Evolutionary conservation across 176 grass and related monocot genomes (phyloP), one percentile per base, ranked within the genome.

Genomic region (Cymbopogon citratus): DNA sequence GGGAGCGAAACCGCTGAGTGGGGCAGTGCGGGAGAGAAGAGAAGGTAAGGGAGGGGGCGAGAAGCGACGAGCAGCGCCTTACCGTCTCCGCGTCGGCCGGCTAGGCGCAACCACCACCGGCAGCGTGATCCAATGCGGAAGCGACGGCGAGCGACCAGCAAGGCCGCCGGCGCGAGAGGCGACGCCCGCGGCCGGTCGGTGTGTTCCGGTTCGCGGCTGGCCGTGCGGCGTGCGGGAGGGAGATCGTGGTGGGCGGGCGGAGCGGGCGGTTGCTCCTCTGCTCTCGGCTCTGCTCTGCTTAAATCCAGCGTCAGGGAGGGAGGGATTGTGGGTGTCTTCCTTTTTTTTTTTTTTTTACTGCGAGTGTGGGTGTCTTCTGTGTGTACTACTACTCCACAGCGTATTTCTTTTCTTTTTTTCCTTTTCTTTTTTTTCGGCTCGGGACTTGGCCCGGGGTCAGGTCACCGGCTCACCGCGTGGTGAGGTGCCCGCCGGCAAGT

Each of bases 121-220:
- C 40, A n/a, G 63, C 76, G 9, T 35, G 87, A 76, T 80, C 48
- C 77, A 89, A 85, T 89, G 87, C 82, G 82, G 68, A 11, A 23
- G 52, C 19, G 52, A 57, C 6, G 52, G 3, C 52, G 23, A 60
- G 56, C 56, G 56, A 60, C 2, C n/a, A 60, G 56, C 9, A 25
- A n/a, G 62, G 62, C 61, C 81, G 82, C 36, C 80, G 63, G 80
- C 80, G 86, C 11, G 27, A 25, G 59, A 48, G 87, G 45, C 41
- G 80, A 83, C 54, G 54, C 71, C 49, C 39, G 28, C 6, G 52
- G 21, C 51, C 19, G 36, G 3, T 18, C 24, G 23, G 68, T 25
- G 6, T 21, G 70, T 3, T 27, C 23, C 19, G 24, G 81, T 9
- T 62, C 54, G 34, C 51, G 80, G 59, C 62, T 36, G 78, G 56